phyloP scores from a whole-genome alignment of 306 rosid genomes.

The Ochetophila trinervis region DNA sequence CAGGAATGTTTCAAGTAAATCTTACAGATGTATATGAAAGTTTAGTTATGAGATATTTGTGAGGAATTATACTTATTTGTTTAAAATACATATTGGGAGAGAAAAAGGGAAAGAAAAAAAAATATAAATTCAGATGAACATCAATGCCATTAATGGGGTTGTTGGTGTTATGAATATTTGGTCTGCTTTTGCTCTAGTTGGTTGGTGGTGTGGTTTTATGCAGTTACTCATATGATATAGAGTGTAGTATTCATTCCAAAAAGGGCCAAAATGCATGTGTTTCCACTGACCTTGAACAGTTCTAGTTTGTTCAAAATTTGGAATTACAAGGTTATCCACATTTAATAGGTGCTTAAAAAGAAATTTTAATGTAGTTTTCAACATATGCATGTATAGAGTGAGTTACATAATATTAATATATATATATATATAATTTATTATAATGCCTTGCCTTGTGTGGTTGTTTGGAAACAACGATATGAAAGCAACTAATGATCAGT shows the following conservation, averaged over 20 bases:
- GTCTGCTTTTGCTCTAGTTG: conserved; percentile 30
- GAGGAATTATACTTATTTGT: conserved; percentile 33
- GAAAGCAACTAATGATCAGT: neutral
- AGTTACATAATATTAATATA: neutral
- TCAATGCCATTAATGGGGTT: conserved; percentile 39
- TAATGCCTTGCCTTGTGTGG: neutral
- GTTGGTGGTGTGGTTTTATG: conserved; percentile 22
- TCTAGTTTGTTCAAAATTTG: too few species aligned
- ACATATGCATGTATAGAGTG: neutral
- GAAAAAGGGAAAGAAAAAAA: neutral
- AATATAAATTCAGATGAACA: conserved; percentile 7
- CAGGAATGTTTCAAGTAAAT: conserved; percentile 24
- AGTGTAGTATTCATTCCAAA: neutral
- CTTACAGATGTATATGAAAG: conserved; percentile 47
- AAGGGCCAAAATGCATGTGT: too few species aligned
- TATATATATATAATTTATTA: too few species aligned
- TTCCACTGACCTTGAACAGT: too few species aligned
- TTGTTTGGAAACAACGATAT: neutral
- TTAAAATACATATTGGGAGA: conserved; percentile 17
- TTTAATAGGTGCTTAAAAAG: too few species aligned
- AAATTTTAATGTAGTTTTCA: neutral
- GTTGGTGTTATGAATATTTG: conserved; percentile 34
- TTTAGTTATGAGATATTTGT: conserved; percentile 41
- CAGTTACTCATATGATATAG: conserved; percentile 5
- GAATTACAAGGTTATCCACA: too few species aligned